Base-by-base conservation (phyloP, 2,329 filamentous ascomycete genomes). In the Macroventuria anomochaeta region DNA sequence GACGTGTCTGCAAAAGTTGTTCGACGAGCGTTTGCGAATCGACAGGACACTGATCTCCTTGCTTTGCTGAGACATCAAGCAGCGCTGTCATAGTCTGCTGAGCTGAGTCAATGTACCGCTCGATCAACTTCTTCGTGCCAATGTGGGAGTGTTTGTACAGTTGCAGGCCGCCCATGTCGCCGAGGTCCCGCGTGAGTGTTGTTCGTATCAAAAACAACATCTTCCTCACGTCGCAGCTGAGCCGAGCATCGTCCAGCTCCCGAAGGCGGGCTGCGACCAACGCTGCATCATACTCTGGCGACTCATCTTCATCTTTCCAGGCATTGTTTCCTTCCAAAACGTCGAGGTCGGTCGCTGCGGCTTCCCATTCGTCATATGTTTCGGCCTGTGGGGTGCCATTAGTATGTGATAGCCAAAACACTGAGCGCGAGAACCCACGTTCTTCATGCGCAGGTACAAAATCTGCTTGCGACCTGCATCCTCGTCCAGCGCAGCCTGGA, bases 201-300 rank as follows among this genome's bases (percentile, higher is more conserved):
- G 91, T 96, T 23, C 93, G 86, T 31, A 96, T 81, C 31, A 95
- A 80, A 67, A 91, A 87, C 67, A 95, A 81, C 88, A 96, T 95
- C 50, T 82, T 81, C 57, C 82, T 83, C 48, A 91, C 82, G 73
- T 97, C 90, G 61, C 86, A 85, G 59, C 82, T 87, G 10, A 81
- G 79, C 5, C 89, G 84, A 13, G 91, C 92, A 10, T 88, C 82
- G 61, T 96, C 88, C 55, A 97, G 81, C 60, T 91, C 85, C 46
- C 80, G 77, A 36, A 96, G 77, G n/a, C 90, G 86, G 26, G 83
- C 78, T 59, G 87, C 80, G 34, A 97, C 85, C 7, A 96, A 78
- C 0, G 78, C 77, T 0, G 85, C 83, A 65, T 93, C 85, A 72
- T 93, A 95, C 62, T 92, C 88, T 39, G 82, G 78, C n/a, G 82